Percentiles rank a stretch among this genome's conserved stretches.
Conservation (phyloP, 306 rosid genomes). For the Inga oerstediana region DNA sequence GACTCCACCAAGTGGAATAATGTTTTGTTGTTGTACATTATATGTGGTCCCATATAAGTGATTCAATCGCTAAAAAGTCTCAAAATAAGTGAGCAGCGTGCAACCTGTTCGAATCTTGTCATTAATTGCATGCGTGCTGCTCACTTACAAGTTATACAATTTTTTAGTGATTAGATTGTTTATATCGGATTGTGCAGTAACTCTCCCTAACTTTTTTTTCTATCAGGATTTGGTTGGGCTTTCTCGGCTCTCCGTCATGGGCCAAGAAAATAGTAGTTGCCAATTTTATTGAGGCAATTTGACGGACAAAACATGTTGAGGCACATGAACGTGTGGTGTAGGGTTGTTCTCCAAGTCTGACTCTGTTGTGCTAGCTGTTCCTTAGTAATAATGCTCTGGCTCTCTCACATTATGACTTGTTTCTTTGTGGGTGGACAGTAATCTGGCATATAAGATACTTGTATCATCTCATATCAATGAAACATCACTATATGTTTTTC, state of each 20-base stretch:
- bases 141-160: too few relatives aligned
- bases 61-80: too few relatives aligned
- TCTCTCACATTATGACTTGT: neutral
- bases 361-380: neutral
- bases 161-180: too few relatives aligned
- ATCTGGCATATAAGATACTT: neutral
- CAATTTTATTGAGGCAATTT: neutral
- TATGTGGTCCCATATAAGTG: too few relatives aligned
- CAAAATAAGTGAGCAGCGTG: too few relatives aligned
- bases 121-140: too few relatives aligned
- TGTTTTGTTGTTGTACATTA: too few relatives aligned
- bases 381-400: neutral
- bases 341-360: neutral
- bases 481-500: neutral
- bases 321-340: neutral
- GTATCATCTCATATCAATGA: neutral
- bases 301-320: conserved; percentile 2
- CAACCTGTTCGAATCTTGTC: too few relatives aligned
- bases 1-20: too few relatives aligned
- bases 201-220: neutral
- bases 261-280: neutral
- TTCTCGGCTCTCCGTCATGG: conserved; percentile 13
- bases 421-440: neutral
- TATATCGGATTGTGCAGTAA: too few relatives aligned
- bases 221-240: conserved; percentile 17